Evolutionary conservation across 352 stramenopile genomes (phyloP).

Genomic region (Phytophthora fragariae): DNA sequence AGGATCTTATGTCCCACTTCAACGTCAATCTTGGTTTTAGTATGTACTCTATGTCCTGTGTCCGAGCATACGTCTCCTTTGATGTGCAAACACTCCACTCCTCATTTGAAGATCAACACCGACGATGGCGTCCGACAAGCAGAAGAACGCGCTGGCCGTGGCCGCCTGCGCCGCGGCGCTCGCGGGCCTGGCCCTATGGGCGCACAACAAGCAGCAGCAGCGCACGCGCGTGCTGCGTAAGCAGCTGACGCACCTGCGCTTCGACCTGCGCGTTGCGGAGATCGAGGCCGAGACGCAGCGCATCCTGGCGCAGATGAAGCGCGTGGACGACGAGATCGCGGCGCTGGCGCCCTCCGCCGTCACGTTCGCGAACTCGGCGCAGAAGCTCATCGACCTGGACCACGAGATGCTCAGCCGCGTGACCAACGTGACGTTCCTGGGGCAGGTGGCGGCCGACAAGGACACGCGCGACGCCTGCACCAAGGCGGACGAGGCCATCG

Average conservation of each 20-base stretch:
- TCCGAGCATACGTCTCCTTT: not conserved
- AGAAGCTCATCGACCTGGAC: conserved; percentile 85
- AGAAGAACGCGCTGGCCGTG: conserved; percentile 69
- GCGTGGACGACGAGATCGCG: conserved; percentile 78
- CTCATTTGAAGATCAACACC: too few relatives aligned
- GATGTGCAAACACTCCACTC: not conserved
- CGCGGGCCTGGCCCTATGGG: conserved; percentile 59
- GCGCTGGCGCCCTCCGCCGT: conserved; percentile 43
- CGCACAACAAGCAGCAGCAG: conserved; percentile 56
- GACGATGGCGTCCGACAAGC: conserved; percentile 55
- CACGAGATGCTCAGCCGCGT: conserved; percentile 87
- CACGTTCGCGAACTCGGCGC: conserved; percentile 74
- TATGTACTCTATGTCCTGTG: not conserved
- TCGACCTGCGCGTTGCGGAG: conserved; percentile 75
- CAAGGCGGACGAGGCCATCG: conserved; percentile 81
- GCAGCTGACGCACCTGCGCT: conserved; percentile 70
- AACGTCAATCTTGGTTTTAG: not conserved
- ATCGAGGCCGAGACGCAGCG: conserved; percentile 73
- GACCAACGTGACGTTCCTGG: conserved; percentile 88
- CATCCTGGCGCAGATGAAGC: conserved; percentile 77
- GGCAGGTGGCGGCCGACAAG: conserved; percentile 75
- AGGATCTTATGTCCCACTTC: not conserved
- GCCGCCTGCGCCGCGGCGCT: conserved; percentile 54
- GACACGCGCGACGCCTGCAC: conserved; percentile 82
- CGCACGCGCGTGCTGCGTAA: conserved; percentile 52